phyloP scores from a whole-genome alignment of 257 asterid species.

The Fraxinus americana region DNA sequence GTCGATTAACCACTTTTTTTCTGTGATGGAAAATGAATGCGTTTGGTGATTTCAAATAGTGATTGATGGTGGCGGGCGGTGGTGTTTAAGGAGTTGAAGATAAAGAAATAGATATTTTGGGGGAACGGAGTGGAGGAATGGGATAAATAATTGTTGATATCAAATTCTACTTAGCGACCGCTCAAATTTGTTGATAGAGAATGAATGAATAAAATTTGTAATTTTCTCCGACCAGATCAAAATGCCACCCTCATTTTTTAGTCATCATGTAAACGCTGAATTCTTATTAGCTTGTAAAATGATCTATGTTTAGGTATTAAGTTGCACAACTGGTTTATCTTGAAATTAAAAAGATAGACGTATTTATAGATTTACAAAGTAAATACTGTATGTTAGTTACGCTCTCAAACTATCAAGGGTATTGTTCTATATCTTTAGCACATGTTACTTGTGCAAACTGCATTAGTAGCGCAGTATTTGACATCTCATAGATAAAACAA shows the following conservation, averaged over 20 bases:
- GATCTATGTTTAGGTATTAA: no score
- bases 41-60: background rate
- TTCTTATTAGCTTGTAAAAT: no score
- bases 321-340: no score
- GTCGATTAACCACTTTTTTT: background rate
- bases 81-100: background rate
- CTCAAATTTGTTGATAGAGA: no score
- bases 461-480: background rate
- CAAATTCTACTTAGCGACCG: background rate
- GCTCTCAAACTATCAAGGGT: background rate
- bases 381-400: no score
- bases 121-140: background rate
- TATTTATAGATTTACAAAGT: no score
- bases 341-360: no score
- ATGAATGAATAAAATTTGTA: no score
- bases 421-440: background rate
- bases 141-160: background rate
- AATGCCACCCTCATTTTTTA: no score
- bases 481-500: background rate
- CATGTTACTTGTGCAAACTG: background rate
- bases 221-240: no score
- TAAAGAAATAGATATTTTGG: background rate
- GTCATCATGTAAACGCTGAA: no score
- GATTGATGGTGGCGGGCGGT: background rate
- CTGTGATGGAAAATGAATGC: background rate